These are phyloP conservation scores for Dorcoceras hygrometricum DNA, from an alignment of 257 asterid species.

Conservation along the genomic window DNA sequence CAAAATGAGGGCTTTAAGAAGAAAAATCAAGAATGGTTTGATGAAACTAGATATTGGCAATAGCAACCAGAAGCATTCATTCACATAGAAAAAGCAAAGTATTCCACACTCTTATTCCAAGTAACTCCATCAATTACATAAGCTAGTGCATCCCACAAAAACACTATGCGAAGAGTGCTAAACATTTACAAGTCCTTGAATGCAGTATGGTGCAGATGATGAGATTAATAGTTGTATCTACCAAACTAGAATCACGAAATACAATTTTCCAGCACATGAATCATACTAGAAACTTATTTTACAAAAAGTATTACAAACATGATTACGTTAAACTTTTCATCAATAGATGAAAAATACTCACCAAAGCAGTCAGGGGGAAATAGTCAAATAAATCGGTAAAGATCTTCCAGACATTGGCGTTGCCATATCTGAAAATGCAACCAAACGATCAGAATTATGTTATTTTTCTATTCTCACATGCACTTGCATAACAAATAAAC, in stretches of 20 bases:
- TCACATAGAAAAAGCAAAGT: not conserved
- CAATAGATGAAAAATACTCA: conserved; percentile 32
- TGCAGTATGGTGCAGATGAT: not conserved
- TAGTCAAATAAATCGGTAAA: conserved; percentile 76
- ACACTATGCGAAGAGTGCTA: not conserved
- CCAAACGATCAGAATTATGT: conserved; percentile 14
- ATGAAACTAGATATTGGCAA: not conserved
- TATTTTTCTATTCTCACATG: conserved; percentile 1
- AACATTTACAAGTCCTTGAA: conserved; percentile 1
- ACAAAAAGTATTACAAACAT: not conserved
- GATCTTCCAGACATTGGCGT: conserved; percentile 77
- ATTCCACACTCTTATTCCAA: not conserved
- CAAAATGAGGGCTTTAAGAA: not conserved
- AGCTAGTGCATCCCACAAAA: not conserved
- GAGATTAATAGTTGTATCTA: too few species aligned
- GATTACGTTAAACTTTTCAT: not conserved
- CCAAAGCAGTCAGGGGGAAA: conserved; percentile 82
- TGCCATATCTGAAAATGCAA: conserved; percentile 57
- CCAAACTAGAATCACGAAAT: too few species aligned
- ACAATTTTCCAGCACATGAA: too few species aligned
- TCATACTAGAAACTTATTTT: not conserved
- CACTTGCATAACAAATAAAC: not conserved
- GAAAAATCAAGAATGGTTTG: not conserved
- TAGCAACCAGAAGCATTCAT: not conserved
- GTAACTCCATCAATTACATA: not conserved